Evolutionary conservation across 257 asterid genomes (phyloP).

Genomic region (Euphrasia confusa): DNA sequence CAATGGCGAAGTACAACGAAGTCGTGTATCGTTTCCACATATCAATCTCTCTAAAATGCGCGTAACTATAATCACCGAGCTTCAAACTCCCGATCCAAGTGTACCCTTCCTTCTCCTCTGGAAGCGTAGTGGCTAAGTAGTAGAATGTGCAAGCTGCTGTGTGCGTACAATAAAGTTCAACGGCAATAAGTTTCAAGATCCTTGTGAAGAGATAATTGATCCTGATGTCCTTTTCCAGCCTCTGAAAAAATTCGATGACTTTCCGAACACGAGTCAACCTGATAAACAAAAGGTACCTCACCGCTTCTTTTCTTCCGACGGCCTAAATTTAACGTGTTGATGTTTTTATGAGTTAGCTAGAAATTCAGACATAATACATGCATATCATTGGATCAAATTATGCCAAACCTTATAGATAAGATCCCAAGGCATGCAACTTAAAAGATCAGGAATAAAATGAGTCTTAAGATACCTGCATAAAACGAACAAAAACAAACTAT

Average conservation of each 20-base stretch:
- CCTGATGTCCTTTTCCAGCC: slow-evolving; percentile 86
- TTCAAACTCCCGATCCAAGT: slow-evolving; percentile 97
- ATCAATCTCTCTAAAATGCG: slow-evolving; percentile 74
- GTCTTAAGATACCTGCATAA: slow-evolving; percentile 48
- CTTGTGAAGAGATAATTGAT: slow-evolving; percentile 79
- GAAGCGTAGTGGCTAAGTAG: slow-evolving; percentile 80
- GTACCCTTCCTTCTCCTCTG: slow-evolving; percentile 68
- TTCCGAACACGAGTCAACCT: slow-evolving; percentile 79
- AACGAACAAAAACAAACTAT: slow-evolving; percentile 6
- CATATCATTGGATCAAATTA: too few species aligned
- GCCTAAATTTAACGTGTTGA: slow-evolving; percentile 34
- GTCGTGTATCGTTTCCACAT: slow-evolving; percentile 77
- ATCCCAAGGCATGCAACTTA: slow-evolving; percentile 74
- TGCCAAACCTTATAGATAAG: slow-evolving; percentile 52
- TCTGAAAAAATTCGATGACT: slow-evolving; percentile 48
- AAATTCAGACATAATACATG: too few species aligned
- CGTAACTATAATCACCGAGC: slow-evolving; percentile 68
- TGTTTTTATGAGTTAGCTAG: too few species aligned
- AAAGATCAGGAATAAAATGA: slow-evolving; percentile 48
- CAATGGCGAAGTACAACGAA: slow-evolving; percentile 82
- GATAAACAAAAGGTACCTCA: slow-evolving; percentile 80
- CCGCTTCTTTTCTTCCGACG: slow-evolving; percentile 55
- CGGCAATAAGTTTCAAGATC: slow-evolving; percentile 68
- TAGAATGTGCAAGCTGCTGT: slow-evolving; percentile 96
- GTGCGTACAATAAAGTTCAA: slow-evolving; percentile 86